Evolutionary conservation across 139 green algal genomes (phyloP).

Genomic region (Astrephomene gubernaculifera): DNA sequence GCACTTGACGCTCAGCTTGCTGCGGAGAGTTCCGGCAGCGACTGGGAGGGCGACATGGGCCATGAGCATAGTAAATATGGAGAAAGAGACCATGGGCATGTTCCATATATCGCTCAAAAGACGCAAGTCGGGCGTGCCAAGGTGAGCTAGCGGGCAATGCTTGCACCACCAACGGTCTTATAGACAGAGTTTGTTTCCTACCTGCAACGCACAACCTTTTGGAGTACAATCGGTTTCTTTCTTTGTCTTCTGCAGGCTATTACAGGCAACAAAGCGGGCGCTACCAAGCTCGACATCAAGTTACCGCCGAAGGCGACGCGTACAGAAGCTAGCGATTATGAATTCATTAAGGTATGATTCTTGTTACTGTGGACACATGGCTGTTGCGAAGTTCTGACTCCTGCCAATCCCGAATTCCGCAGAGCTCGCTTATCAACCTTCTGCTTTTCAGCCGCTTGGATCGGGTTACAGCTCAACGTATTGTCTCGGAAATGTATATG

Average conservation of each 20-base stretch:
- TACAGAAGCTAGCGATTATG: conserved; percentile 41
- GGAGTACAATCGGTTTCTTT: background rate
- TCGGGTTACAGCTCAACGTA: conserved; percentile 58
- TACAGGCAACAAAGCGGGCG: conserved; percentile 29
- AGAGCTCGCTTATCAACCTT: conserved; percentile 84
- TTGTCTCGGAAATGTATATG: conserved; percentile 71
- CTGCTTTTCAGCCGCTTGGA: conserved; percentile 88
- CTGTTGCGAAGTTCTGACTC: background rate
- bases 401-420: background rate
- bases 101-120: conserved; percentile 28
- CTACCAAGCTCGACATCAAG: conserved; percentile 38
- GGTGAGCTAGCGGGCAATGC: too few species aligned
- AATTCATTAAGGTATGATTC: conserved; percentile 52
- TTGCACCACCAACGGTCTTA: too few species aligned
- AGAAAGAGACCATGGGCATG: conserved; percentile 17
- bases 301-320: conserved; percentile 34
- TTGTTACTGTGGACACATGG: background rate
- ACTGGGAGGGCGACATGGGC: conserved; percentile 41
- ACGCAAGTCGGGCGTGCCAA: conserved; percentile 46
- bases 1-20: conserved; percentile 36
- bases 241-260: conserved; percentile 24
- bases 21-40: conserved; percentile 28
- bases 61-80: conserved; percentile 2
- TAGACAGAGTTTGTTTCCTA: too few species aligned
- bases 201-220: too few species aligned